Conservation (phyloP, 352 stramenopile species). For the Pythium brachiatum region DNA sequence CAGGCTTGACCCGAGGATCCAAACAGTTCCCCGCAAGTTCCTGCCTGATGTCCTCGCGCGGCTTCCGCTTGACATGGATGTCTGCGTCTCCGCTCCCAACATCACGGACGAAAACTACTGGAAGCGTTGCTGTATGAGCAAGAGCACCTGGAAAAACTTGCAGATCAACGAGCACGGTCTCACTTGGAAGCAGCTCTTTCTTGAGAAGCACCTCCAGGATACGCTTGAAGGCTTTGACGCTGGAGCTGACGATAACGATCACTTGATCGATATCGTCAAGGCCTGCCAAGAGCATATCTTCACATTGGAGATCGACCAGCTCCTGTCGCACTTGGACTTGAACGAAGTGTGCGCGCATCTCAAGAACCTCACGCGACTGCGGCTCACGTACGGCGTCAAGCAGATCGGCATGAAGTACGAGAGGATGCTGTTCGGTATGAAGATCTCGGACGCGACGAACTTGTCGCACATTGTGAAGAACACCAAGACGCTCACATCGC, state of each 20-base stretch:
- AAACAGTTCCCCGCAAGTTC: conserved; percentile 77
- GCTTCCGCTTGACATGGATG: conserved; percentile 80
- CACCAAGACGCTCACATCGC: conserved; percentile 84
- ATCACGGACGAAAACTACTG: conserved; percentile 94
- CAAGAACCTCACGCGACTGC: conserved; percentile 86
- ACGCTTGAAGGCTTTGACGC: conserved; percentile 77
- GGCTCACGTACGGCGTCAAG: conserved; percentile 87
- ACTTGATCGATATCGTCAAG: conserved; percentile 72
- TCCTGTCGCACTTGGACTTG: conserved; percentile 89
- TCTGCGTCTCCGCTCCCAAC: conserved; percentile 73
- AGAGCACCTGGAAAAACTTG: conserved; percentile 88
- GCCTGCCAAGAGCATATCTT: conserved; percentile 88
- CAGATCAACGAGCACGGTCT: conserved; percentile 89
- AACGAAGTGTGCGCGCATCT: conserved; percentile 81
- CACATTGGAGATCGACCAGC: conserved; percentile 83
- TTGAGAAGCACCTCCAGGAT: conserved; percentile 78
- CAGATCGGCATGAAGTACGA: conserved; percentile 95
- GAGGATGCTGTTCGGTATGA: conserved; percentile 94
- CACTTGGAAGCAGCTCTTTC: conserved; percentile 94
- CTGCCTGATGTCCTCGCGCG: conserved; percentile 77
- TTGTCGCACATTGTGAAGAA: conserved; percentile 86
- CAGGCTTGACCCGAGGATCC: conserved; percentile 56
- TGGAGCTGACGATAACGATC: conserved; percentile 41
- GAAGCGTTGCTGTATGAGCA: conserved; percentile 86
- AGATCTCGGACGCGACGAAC: conserved; percentile 91